Percentiles rank a stretch among this genome's conserved stretches.
Evolutionary conservation across 805 yeast genomes (phyloP).

Genomic region (Wickerhamomyces silvicola): DNA sequence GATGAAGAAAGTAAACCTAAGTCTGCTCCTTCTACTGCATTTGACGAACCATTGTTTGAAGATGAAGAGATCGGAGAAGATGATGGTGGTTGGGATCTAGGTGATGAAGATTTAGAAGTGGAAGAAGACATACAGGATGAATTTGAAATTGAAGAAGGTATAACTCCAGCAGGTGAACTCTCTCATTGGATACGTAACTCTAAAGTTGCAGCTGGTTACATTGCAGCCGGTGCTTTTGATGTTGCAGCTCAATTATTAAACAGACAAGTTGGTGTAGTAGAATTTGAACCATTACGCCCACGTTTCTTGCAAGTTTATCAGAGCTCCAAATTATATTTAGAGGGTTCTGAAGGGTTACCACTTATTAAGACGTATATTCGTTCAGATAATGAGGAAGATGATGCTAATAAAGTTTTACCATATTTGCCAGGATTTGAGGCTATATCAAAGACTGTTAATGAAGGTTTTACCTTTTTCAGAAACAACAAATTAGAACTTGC

Average conservation of each 20-base stretch:
- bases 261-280: constrained; percentile 80
- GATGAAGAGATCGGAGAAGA: constrained; percentile 48
- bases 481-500: constrained; percentile 81
- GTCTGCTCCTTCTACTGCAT: constrained; percentile 18
- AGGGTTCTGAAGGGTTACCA: constrained; percentile 65
- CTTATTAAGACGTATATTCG: constrained; percentile 66
- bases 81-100: constrained; percentile 76
- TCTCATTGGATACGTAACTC: constrained; percentile 85
- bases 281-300: constrained; percentile 80
- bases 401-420: constrained; percentile 48
- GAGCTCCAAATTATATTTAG: constrained; percentile 67
- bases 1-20: constrained; percentile 17
- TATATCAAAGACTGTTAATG: constrained; percentile 51
- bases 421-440: constrained; percentile 66
- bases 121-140: constrained; percentile 52
- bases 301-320: constrained; percentile 83
- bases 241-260: constrained; percentile 89
- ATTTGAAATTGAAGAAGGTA: constrained; percentile 27
- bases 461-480: constrained; percentile 79
- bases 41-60: constrained; percentile 33
- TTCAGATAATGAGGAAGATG: constrained; percentile 50
- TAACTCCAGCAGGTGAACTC: constrained; percentile 40
- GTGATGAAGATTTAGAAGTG: constrained; percentile 71
- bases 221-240: constrained; percentile 95
- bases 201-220: constrained; percentile 83